These are phyloP conservation scores for Paralagenidium karlingii DNA, from an alignment of 352 stramenopile species.

Conservation along the genomic window DNA sequence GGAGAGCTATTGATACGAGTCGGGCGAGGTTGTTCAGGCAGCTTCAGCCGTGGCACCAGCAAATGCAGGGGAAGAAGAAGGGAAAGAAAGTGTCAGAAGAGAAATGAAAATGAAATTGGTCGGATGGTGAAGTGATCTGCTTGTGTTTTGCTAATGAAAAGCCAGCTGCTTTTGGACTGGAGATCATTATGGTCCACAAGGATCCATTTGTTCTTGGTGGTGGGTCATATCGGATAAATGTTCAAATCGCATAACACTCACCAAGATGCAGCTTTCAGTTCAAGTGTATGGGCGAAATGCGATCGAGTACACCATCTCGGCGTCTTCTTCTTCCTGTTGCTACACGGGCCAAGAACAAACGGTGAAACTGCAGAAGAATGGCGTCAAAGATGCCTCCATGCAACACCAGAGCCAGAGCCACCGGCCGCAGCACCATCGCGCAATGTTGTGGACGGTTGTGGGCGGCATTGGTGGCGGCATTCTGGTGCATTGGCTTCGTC, in stretches of 20 bases:
- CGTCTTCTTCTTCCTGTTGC: not conserved
- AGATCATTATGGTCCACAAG: not conserved
- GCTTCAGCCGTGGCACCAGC: too few species aligned
- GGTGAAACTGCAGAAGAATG: not conserved
- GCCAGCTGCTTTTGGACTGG: too few species aligned
- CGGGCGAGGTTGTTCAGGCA: too few species aligned
- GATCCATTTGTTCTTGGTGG: too few species aligned
- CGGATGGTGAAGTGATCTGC: too few species aligned
- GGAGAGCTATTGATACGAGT: too few species aligned
- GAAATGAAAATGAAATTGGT: too few species aligned
- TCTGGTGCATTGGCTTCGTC: not conserved
- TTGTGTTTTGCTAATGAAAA: too few species aligned
- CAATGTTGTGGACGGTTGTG: not conserved
- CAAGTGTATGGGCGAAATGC: slow-evolving; percentile 26
- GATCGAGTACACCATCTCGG: slow-evolving; percentile 24
- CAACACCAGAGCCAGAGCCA: not conserved
- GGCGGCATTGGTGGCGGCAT: slow-evolving; percentile 3
- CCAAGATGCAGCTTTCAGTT: slow-evolving; percentile 11
- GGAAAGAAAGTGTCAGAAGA: too few species aligned
- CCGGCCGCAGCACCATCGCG: not conserved
- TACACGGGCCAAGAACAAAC: not conserved
- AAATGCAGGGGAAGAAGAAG: too few species aligned
- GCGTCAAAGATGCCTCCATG: not conserved
- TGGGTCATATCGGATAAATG: too few species aligned
- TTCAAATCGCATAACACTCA: too few species aligned